phyloP scores from a whole-genome alignment of 225 moss, liverwort and hornwort genomes.

The Climacium dendroides region DNA sequence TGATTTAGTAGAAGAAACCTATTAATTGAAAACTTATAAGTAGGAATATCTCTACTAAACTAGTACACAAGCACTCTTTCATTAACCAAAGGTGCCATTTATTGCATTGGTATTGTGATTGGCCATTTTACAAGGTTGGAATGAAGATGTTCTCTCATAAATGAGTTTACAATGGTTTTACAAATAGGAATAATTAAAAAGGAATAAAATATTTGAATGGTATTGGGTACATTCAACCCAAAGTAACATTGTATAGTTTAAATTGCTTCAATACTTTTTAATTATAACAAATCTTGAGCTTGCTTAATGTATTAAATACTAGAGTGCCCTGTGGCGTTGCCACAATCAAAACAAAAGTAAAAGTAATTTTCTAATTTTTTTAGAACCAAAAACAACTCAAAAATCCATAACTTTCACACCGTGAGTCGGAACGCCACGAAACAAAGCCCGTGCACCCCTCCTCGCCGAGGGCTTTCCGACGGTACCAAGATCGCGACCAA shows the following conservation, averaged over 20 bases:
- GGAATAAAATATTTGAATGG: not conserved
- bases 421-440: too few species aligned
- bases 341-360: too few species aligned
- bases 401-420: too few species aligned
- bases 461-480: too few species aligned
- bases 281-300: not conserved
- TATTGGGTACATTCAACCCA: not conserved
- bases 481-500: too few species aligned
- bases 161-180: not conserved
- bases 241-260: not conserved
- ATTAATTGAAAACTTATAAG: too few species aligned
- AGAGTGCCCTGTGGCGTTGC: too few species aligned
- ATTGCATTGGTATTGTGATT: not conserved
- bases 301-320: not conserved
- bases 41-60: not conserved
- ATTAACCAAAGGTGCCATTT: not conserved
- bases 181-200: not conserved
- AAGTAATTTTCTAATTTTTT: too few species aligned
- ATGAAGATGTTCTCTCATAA: too few species aligned
- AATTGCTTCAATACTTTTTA: not conserved
- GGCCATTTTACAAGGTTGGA: not conserved
- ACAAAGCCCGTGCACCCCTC: too few species aligned
- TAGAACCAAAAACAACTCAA: too few species aligned
- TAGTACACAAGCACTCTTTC: not conserved
- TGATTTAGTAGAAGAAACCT: too few species aligned